Base-by-base conservation (phyloP, 768 basidiomycete species). In the Pulveroboletus ravenelii region DNA sequence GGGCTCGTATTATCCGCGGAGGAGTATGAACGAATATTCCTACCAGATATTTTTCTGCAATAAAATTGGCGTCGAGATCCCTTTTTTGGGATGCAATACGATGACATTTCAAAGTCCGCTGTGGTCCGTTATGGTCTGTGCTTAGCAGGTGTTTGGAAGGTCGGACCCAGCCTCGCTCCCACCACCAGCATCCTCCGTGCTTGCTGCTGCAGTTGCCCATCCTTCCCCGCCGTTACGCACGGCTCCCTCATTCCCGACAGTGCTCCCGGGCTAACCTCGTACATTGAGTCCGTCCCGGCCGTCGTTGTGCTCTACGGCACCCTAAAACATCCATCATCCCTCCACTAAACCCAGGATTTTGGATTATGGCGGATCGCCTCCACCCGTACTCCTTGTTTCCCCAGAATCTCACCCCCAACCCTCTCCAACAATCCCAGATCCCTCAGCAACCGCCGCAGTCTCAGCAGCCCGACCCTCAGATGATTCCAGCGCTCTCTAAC, bases 331-430 rank as follows among this genome's bases (percentile, higher is more conserved):
- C 50, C 60, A 62, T 56, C 63, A 52, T 63, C 62, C 48, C 52
- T 48, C 56, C 55, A 49, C 47, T 58, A 53, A 54, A 61, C 55
- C 51, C 62, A 55, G 51, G 52, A 54, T 57, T 56, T 57, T 66
- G 70, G 70, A 72, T 70, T 68, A 82, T 83, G 82, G 80, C 82
- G 64, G 81, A 85, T 78, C 80, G 78, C 66, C 63, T 74, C 45
- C 62, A 74, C 60, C 75, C 73, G 67, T 83, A 81, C 65, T 55
- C 72, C 58, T 79, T 84, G 77, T 68, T 79, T 40, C 67, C 78
- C 51, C 67, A 63, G 58, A 74, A 70, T 66, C 78, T 81, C 67
- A 72, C 70, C 51, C 66, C 71, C 49, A 69, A 56, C 51, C 65
- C 78, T 58, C 70, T 74, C 30, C 69, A 68, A 32, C 71, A 72